Conservation (phyloP, 164 flowering plant species). For the Litsea cubeba region DNA sequence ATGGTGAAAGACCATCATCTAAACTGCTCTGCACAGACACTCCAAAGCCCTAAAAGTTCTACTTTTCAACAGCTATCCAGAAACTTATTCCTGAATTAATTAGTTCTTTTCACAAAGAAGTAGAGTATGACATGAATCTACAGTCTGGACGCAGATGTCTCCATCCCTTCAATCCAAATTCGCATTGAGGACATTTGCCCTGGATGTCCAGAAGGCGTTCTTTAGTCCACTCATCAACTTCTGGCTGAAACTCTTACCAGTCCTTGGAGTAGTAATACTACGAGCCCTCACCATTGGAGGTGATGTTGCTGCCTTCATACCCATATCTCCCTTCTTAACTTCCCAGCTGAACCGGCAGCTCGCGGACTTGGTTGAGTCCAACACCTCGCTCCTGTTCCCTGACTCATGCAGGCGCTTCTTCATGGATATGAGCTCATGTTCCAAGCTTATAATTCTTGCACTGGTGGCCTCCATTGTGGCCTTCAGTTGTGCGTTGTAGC, state of each 20-base stretch:
- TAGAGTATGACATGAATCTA: too few species aligned
- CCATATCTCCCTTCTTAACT: constrained; percentile 33
- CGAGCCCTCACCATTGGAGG: constrained; percentile 18
- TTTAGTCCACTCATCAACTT: constrained; percentile 51
- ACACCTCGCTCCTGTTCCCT: constrained; percentile 10
- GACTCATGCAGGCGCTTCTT: constrained; percentile 35
- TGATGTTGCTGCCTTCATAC: constrained; percentile 25
- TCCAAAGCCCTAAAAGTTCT: too few species aligned
- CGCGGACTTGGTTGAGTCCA: constrained; percentile 32
- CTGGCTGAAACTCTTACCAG: constrained; percentile 27
- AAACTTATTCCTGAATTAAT: too few species aligned
- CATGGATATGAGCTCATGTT: constrained; percentile 56
- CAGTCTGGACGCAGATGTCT: background rate
- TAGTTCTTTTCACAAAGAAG: too few species aligned
- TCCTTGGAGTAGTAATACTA: background rate
- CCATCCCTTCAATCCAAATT: constrained; percentile 9
- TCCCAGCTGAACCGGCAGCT: constrained; percentile 46
- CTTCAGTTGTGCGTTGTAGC: constrained; percentile 52
- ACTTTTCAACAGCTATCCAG: too few species aligned
- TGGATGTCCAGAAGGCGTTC: constrained; percentile 38
- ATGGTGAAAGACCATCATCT: too few species aligned
- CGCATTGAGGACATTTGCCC: background rate
- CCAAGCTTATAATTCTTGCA: constrained; percentile 54
- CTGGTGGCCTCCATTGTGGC: constrained; percentile 52
- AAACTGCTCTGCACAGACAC: too few species aligned